These are phyloP conservation scores for Phytophthora nicotianae DNA, from an alignment of 352 stramenopile species.

Conservation along the genomic window DNA sequence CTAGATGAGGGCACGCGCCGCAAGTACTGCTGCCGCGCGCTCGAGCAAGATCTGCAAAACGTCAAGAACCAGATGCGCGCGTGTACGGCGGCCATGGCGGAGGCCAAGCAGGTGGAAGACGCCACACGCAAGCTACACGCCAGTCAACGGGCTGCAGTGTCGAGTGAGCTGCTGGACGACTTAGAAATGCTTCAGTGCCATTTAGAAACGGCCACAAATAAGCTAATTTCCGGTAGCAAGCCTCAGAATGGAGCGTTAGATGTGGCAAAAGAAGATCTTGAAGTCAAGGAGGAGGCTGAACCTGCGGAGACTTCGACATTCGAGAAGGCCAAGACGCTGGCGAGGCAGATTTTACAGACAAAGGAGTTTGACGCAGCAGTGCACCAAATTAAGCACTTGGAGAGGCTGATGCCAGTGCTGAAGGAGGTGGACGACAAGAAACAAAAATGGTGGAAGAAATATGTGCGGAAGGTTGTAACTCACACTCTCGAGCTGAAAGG, in stretches of 20 bases:
- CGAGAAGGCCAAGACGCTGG: constrained; percentile 24
- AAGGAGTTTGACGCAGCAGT: constrained; percentile 15
- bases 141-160: constrained; percentile 23
- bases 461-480: constrained; percentile 17
- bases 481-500: constrained; percentile 19
- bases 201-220: constrained; percentile 24
- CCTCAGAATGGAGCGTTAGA: constrained; percentile 1
- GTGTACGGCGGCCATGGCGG: constrained; percentile 32
- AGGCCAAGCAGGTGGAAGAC: constrained; percentile 45
- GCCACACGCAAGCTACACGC: constrained; percentile 36
- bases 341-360: constrained; percentile 15
- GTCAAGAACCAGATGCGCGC: constrained; percentile 19
- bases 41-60: constrained; percentile 37
- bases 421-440: constrained; percentile 24
- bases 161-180: constrained; percentile 33
- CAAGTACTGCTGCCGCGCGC: constrained; percentile 37
- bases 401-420: constrained; percentile 24
- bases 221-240: constrained; percentile 7
- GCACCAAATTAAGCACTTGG: constrained; percentile 13
- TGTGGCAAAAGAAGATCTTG: constrained; percentile 2
- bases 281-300: constrained; percentile 8
- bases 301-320: neutral
- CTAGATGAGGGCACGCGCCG: constrained; percentile 40
- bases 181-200: constrained; percentile 38
- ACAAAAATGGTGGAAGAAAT: constrained; percentile 35